Conservation (phyloP, 1,139 yeast genomes). For the Spathaspora sp. region DNA sequence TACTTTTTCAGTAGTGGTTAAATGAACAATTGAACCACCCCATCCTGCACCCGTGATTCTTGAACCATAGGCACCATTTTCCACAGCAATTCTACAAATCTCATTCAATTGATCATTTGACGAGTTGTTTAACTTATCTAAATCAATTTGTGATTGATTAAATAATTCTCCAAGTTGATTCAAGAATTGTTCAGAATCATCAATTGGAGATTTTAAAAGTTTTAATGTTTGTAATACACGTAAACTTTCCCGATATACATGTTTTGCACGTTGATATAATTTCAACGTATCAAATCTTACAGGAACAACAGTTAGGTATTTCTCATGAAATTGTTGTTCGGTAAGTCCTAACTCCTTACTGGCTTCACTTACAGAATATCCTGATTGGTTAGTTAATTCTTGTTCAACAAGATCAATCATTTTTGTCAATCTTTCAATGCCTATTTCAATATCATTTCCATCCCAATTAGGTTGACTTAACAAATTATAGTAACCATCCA, state of each 20-base stretch:
- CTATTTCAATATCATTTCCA: constrained; percentile 45
- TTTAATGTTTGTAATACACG: constrained; percentile 56
- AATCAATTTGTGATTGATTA: constrained; percentile 60
- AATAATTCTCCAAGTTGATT: constrained; percentile 51
- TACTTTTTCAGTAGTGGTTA: constrained; percentile 51
- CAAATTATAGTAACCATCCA: constrained; percentile 50
- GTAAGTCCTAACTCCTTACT: constrained; percentile 45
- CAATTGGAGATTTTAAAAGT: constrained; percentile 24
- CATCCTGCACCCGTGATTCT: constrained; percentile 82
- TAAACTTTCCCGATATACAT: constrained; percentile 63
- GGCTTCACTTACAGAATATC: constrained; percentile 52
- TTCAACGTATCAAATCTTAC: constrained; percentile 57
- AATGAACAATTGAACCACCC: constrained; percentile 73
- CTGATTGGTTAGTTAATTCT: constrained; percentile 21
- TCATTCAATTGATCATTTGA: constrained; percentile 55
- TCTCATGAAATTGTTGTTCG: constrained; percentile 40
- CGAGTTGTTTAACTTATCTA: constrained; percentile 49
- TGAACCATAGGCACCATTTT: constrained; percentile 62
- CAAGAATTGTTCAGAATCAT: constrained; percentile 30
- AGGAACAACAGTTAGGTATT: constrained; percentile 53
- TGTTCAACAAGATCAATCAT: constrained; percentile 45
- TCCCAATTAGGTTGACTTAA: constrained; percentile 41
- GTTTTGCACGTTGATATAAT: constrained; percentile 59
- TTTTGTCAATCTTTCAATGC: constrained; percentile 37
- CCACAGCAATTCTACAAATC: constrained; percentile 53